Conservation (phyloP, 164 flowering plant genomes). For the Cinnamomum micranthum region DNA sequence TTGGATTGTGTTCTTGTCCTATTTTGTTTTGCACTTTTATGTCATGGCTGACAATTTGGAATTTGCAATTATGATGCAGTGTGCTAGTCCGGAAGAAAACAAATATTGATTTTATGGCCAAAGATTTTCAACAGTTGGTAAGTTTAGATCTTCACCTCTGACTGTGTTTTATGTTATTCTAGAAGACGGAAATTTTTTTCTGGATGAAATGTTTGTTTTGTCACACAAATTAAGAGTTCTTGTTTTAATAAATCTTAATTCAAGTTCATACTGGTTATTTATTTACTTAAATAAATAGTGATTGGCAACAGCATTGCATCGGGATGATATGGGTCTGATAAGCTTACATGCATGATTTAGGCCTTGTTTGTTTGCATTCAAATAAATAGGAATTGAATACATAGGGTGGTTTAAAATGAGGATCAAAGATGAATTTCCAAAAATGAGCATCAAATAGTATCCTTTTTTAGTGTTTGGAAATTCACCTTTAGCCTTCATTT, state of each 20-base stretch:
- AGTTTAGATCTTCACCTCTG: conserved; percentile 17
- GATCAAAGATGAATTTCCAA: no score
- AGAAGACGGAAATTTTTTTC: no score
- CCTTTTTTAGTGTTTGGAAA: no score
- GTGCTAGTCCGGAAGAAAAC: conserved; percentile 63
- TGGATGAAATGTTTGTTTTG: neutral
- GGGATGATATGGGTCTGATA: neutral
- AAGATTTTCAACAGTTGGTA: conserved; percentile 72
- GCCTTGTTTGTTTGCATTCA: no score
- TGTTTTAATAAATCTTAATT: neutral
- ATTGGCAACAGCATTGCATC: neutral
- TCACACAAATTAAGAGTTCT: neutral
- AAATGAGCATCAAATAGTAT: no score
- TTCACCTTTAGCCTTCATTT: no score
- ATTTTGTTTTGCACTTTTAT: conserved; percentile 2
- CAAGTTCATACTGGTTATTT: neutral
- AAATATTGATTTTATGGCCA: conserved; percentile 61
- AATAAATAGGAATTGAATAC: no score
- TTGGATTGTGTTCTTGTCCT: neutral
- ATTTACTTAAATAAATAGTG: neutral
- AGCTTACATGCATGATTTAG: neutral
- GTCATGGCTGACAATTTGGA: neutral
- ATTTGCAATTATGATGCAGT: conserved; percentile 36
- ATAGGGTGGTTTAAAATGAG: no score
- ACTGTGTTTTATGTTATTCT: neutral